phyloP scores from a whole-genome alignment of 1,139 yeast species.

The Diutina sp. region DNA sequence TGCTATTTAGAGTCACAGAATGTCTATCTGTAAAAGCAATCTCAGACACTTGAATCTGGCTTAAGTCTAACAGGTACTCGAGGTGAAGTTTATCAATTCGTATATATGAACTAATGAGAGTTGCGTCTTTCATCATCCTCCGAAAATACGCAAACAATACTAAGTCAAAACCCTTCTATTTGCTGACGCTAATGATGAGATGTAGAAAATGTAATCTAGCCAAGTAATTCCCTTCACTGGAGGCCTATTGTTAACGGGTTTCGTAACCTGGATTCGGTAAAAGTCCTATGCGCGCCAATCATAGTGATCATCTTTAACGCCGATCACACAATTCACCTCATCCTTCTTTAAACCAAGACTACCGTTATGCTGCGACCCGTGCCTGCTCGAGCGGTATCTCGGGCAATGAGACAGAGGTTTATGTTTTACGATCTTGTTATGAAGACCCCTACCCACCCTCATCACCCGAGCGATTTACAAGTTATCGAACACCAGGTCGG shows the following conservation, averaged over 20 bases:
- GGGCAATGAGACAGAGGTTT: not conserved
- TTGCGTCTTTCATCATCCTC: no score
- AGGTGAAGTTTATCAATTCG: no score
- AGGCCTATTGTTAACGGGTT: not conserved
- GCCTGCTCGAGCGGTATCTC: not conserved
- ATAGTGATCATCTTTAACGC: not conserved
- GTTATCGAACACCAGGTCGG: not conserved
- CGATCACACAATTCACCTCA: not conserved
- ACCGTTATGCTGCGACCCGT: not conserved
- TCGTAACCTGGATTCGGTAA: not conserved
- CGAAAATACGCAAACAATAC: no score
- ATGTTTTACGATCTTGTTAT: conserved; percentile 1
- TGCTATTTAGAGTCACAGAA: no score
- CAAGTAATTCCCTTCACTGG: no score
- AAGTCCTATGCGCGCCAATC: not conserved
- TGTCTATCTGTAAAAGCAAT: no score
- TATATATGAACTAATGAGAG: no score
- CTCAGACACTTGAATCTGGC: no score
- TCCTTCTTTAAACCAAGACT: not conserved
- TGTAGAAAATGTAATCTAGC: no score
- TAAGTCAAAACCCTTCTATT: no score
- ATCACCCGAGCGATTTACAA: not conserved
- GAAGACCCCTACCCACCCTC: not conserved
- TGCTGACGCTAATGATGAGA: no score
- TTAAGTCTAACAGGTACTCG: no score